A percentile compares a stretch with the other conserved stretches of the same genome.
Evolutionary conservation across 495 filamentous ascomycete genomes (phyloP).

Genomic region (Aspergillus carlsbadensis): DNA sequence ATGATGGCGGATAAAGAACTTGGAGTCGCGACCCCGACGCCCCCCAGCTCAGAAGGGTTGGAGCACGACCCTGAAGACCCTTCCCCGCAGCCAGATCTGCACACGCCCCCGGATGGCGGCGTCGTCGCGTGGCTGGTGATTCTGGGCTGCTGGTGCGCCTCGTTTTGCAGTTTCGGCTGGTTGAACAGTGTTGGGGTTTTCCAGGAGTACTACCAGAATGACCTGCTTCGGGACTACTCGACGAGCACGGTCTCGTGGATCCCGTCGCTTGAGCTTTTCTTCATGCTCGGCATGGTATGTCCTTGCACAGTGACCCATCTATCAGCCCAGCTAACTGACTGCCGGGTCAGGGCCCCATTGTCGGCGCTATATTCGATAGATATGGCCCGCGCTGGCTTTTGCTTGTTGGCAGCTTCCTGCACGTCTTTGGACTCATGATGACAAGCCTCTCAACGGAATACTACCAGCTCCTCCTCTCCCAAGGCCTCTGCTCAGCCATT

Average conservation of each 20-base stretch:
- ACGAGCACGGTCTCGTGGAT: conserved; percentile 46
- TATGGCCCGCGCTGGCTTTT: conserved; percentile 69
- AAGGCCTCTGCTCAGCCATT: conserved; percentile 39
- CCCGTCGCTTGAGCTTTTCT: conserved; percentile 37
- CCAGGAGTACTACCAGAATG: conserved; percentile 34
- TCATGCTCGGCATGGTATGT: conserved; percentile 31
- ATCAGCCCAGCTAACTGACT: background rate
- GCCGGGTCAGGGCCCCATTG: conserved; percentile 16
- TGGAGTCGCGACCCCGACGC: too few relatives aligned
- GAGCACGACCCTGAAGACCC: too few relatives aligned
- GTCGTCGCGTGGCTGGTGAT: background rate
- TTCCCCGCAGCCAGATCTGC: too few relatives aligned
- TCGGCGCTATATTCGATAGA: conserved; percentile 48
- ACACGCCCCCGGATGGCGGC: background rate
- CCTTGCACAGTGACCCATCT: background rate
- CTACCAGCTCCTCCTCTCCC: conserved; percentile 45
- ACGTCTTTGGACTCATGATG: conserved; percentile 72
- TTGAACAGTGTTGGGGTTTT: conserved; percentile 25
- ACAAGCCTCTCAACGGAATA: conserved; percentile 37
- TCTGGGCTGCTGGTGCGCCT: background rate
- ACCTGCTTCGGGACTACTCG: conserved; percentile 22
- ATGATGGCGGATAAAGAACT: too few relatives aligned
- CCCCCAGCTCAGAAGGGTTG: too few relatives aligned
- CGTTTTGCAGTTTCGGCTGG: background rate
- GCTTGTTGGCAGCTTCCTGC: conserved; percentile 56